phyloP scores from a whole-genome alignment of 345 rosid species.

The Arabidopsis suecica region DNA sequence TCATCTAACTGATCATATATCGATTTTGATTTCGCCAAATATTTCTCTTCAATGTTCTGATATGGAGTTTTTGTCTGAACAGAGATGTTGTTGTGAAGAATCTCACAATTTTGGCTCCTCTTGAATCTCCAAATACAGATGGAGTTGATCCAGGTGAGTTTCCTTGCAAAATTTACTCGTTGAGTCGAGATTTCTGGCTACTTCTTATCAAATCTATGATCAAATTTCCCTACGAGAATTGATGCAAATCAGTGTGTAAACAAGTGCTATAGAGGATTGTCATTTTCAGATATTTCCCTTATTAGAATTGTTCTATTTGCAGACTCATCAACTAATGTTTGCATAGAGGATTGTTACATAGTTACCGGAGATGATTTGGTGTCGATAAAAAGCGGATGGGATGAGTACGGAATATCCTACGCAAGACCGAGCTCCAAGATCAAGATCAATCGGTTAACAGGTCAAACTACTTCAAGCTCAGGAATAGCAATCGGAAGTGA shows the following conservation, averaged over 20 bases:
- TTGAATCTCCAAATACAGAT: constrained; percentile 93
- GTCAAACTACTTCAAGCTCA: constrained; percentile 72
- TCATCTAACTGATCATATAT: constrained; percentile 41
- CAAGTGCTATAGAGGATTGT: background rate
- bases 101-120: constrained; percentile 91
- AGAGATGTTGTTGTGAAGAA: constrained; percentile 84
- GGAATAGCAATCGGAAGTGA: constrained; percentile 96
- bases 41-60: constrained; percentile 14
- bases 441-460: constrained; percentile 64
- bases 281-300: background rate
- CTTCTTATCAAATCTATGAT: no score
- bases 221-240: no score
- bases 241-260: no score
- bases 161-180: constrained; percentile 11
- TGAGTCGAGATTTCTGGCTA: no score
- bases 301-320: constrained; percentile 31
- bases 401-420: constrained; percentile 85
- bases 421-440: constrained; percentile 83
- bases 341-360: constrained; percentile 88
- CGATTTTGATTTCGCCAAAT: background rate
- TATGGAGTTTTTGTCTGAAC: constrained; percentile 56
- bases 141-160: constrained; percentile 95
- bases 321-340: constrained; percentile 89
- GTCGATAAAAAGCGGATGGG: constrained; percentile 98
- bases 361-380: constrained; percentile 94